Percentiles rank a stretch among this genome's conserved stretches.
Conservation (phyloP, 164 flowering plant genomes). For the Amborella trichopoda region DNA sequence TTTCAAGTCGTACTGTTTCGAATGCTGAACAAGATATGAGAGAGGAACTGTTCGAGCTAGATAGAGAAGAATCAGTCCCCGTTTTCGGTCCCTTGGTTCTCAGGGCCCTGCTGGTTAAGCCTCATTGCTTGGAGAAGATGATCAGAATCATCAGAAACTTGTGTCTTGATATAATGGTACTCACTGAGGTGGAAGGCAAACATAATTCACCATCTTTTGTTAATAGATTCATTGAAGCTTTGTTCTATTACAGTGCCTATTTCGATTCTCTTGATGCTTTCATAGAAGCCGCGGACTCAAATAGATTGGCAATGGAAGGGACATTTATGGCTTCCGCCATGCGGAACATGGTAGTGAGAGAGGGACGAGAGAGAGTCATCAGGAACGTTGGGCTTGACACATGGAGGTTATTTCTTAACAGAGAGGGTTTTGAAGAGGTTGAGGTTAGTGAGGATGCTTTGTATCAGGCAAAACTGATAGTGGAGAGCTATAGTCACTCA, state of each 20-base stretch:
- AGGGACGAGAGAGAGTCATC: slow-evolving; percentile 33
- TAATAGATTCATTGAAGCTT: slow-evolving; percentile 36
- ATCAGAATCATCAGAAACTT: slow-evolving; percentile 33
- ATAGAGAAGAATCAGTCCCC: slow-evolving; percentile 26
- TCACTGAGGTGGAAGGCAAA: slow-evolving; percentile 40
- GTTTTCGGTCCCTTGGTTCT: slow-evolving; percentile 15
- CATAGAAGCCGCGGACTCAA: slow-evolving; percentile 19
- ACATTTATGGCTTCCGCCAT: slow-evolving; percentile 22
- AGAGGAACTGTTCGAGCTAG: slow-evolving; percentile 25
- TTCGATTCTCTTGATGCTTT: too few species aligned
- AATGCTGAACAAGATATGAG: slow-evolving; percentile 19
- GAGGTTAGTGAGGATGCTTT: slow-evolving; percentile 29
- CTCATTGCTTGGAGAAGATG: slow-evolving; percentile 17
- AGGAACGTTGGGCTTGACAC: slow-evolving; percentile 28
- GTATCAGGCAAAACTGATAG: slow-evolving; percentile 31
- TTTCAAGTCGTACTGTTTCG: slow-evolving; percentile 23
- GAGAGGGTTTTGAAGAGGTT: slow-evolving; percentile 35
- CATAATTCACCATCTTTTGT: slow-evolving; percentile 35
- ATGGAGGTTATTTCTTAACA: slow-evolving; percentile 42
- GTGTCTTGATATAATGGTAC: slow-evolving; percentile 34
- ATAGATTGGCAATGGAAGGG: slow-evolving; percentile 18
- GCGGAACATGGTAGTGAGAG: slow-evolving; percentile 31
- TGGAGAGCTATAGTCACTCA: slow-evolving; percentile 19
- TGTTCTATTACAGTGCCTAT: slow-evolving; percentile 36
- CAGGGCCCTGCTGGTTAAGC: slow-evolving; percentile 9